These are phyloP conservation scores for Fomitopsis pinicola DNA, from an alignment of 1,284 basidiomycete genomes.

Conservation along the genomic window DNA sequence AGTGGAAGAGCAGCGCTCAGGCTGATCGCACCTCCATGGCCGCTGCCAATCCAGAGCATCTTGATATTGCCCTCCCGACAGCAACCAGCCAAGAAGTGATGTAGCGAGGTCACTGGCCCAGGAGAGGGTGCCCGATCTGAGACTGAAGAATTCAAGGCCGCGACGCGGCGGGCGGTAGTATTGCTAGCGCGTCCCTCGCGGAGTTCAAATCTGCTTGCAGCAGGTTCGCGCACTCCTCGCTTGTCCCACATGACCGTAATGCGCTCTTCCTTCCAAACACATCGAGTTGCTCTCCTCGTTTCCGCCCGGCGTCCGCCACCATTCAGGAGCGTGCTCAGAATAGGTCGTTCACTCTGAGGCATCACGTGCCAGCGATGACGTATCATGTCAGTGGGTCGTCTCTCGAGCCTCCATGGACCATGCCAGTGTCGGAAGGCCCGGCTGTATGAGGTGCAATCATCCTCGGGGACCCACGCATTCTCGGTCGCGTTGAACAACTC, in stretches of 20 bases:
- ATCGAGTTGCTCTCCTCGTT: background rate
- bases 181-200: background rate
- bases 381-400: background rate
- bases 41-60: background rate
- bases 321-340: too few species aligned
- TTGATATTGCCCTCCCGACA: background rate
- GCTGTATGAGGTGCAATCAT: background rate
- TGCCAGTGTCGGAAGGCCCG: background rate
- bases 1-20: background rate
- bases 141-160: background rate
- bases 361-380: background rate
- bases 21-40: background rate
- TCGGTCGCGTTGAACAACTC: background rate
- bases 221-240: background rate
- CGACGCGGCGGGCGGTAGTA: background rate
- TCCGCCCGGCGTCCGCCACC: too few species aligned
- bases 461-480: background rate
- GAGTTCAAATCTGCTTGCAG: background rate
- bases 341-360: background rate
- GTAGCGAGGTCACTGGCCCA: background rate
- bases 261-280: background rate
- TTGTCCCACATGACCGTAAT: background rate
- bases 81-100: background rate
- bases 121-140: background rate
- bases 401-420: too few species aligned